Evolutionary conservation across 2,329 filamentous ascomycete genomes (phyloP).

Genomic region (Beauveria rudraprayagi): DNA sequence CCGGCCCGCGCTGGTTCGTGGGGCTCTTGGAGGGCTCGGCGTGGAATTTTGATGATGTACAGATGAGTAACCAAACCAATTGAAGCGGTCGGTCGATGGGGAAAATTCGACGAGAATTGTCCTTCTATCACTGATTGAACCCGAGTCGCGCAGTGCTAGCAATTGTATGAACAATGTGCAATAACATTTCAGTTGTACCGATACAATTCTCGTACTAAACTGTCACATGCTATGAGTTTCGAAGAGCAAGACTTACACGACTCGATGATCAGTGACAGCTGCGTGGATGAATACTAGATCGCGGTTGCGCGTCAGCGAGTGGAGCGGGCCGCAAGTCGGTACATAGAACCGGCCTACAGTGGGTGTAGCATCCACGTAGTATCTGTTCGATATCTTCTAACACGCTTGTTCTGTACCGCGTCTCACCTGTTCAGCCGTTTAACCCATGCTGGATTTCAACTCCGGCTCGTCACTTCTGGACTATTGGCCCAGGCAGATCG

Average conservation of each 20-base stretch:
- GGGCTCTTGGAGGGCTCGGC: constrained; percentile 19
- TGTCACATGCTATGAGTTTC: too few species aligned
- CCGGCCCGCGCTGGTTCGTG: constrained; percentile 15
- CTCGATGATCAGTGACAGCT: too few species aligned
- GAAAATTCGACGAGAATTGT: constrained; percentile 36
- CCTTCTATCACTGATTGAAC: too few species aligned
- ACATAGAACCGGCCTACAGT: neutral
- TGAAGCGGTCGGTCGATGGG: neutral
- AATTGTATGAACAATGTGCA: too few species aligned
- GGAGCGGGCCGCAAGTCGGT: neutral
- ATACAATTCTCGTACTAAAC: too few species aligned
- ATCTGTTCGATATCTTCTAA: neutral
- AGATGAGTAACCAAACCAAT: neutral
- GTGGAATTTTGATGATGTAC: constrained; percentile 17
- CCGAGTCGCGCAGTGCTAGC: too few species aligned
- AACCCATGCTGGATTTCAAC: too few species aligned
- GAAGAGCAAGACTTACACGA: neutral
- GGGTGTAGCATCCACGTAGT: neutral
- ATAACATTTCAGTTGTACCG: too few species aligned
- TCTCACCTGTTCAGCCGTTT: neutral
- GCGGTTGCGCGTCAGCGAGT: neutral
- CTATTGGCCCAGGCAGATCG: too few species aligned
- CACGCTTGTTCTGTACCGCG: neutral
- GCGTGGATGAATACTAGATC: neutral
- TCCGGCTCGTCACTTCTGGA: too few species aligned